A percentile compares a stretch with the other conserved stretches of the same genome.
phyloP scores from a whole-genome alignment of 1,284 basidiomycete species.

The Apiotrichum brassicae region DNA sequence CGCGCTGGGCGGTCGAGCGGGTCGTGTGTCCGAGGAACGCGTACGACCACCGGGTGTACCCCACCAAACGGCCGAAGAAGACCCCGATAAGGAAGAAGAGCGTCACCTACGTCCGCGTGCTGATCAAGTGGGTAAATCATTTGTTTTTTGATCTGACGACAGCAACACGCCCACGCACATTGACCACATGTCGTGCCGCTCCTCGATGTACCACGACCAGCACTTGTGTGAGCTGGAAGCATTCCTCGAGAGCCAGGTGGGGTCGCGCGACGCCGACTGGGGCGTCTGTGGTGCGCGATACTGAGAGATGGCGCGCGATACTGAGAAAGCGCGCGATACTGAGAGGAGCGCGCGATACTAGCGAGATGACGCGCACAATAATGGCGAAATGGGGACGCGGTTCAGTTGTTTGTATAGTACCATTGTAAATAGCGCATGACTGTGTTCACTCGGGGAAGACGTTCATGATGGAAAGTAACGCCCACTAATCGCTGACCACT shows the following conservation, averaged over 20 bases:
- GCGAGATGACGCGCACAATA: too few relatives aligned
- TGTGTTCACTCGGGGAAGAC: too few relatives aligned
- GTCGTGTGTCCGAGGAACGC: slow-evolving; percentile 23
- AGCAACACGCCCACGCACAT: slow-evolving; percentile 28
- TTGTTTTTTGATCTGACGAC: too few relatives aligned
- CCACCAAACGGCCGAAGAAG: not conserved
- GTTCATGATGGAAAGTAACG: too few relatives aligned
- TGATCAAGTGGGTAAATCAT: slow-evolving; percentile 37
- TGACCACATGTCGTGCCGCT: slow-evolving; percentile 52
- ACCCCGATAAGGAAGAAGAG: slow-evolving; percentile 16
- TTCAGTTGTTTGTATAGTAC: too few relatives aligned
- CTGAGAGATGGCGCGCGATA: too few relatives aligned
- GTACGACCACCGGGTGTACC: not conserved
- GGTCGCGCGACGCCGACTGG: slow-evolving; percentile 57
- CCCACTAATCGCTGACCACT: too few relatives aligned
- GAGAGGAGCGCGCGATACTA: too few relatives aligned
- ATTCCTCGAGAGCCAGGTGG: slow-evolving; percentile 66
- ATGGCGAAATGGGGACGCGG: too few relatives aligned
- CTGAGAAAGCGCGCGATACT: too few relatives aligned
- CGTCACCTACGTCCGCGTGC: slow-evolving; percentile 35
- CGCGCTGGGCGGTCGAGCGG: slow-evolving; percentile 35
- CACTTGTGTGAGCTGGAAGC: slow-evolving; percentile 59
- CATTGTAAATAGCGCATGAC: too few relatives aligned
- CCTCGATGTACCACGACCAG: slow-evolving; percentile 53
- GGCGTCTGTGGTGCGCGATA: slow-evolving; percentile 3